Evolutionary conservation across 2,329 filamentous ascomycete genomes (phyloP).

Genomic region (Claviceps fusiformis): DNA sequence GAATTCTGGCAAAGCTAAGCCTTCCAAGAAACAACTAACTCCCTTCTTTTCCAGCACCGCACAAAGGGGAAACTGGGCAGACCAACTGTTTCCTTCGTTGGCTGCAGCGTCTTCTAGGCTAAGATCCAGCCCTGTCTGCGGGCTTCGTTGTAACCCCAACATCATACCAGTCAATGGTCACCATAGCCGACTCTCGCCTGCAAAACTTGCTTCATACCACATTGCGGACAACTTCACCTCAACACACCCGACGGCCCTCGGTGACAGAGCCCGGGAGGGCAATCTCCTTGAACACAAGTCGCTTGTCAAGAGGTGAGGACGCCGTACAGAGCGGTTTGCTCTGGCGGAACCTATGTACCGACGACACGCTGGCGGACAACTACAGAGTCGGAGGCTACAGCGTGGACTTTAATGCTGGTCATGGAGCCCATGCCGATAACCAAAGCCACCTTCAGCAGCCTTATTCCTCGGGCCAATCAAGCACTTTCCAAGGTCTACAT

Average conservation of each 20-base stretch:
- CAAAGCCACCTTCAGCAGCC: constrained; percentile 50
- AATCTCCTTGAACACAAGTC: constrained; percentile 36
- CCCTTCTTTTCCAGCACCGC: neutral
- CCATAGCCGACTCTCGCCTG: constrained; percentile 2
- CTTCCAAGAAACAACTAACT: constrained; percentile 1
- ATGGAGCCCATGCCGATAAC: constrained; percentile 51
- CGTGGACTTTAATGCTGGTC: constrained; percentile 56
- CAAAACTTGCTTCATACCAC: neutral
- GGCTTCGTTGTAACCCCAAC: neutral
- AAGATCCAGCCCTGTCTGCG: neutral
- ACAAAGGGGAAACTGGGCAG: neutral
- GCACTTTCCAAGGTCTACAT: constrained; percentile 7
- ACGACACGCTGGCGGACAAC: constrained; percentile 59
- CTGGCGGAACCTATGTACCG: constrained; percentile 64
- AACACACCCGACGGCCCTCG: constrained; percentile 8
- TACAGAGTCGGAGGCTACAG: constrained; percentile 62
- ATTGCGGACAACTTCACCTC: neutral
- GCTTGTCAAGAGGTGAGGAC: constrained; percentile 49
- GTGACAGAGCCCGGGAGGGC: constrained; percentile 40
- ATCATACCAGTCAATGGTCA: constrained; percentile 3
- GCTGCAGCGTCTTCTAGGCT: neutral
- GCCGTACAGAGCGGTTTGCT: constrained; percentile 63
- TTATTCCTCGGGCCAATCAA: constrained; percentile 37
- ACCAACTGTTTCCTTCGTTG: neutral
- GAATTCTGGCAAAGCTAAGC: constrained; percentile 1